Conservation (phyloP, 345 rosid species). For the Gynandropsis gynandra region DNA sequence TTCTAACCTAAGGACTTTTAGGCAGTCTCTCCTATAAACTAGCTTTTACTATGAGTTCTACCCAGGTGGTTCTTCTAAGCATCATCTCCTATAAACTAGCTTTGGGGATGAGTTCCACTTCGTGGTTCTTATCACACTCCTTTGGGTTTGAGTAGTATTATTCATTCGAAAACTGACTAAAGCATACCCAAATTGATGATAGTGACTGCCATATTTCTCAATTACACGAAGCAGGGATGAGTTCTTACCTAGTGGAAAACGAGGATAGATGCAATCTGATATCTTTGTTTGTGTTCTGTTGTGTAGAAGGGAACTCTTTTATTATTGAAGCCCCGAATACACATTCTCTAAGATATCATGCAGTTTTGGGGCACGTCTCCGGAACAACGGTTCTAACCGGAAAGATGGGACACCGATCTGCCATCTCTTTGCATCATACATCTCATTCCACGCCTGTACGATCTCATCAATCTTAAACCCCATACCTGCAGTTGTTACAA, state of each 20-base stretch:
- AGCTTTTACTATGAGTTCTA: too few relatives aligned
- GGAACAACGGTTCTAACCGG: slow-evolving; percentile 91
- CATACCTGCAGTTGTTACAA: slow-evolving; percentile 39
- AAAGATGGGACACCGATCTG: slow-evolving; percentile 87
- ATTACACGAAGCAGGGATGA: slow-evolving; percentile 2
- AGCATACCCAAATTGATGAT: neutral
- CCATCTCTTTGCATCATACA: slow-evolving; percentile 98
- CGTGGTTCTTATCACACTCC: too few relatives aligned
- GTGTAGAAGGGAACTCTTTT: slow-evolving; percentile 10
- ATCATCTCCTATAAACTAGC: too few relatives aligned
- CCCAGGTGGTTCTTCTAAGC: too few relatives aligned
- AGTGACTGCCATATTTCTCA: neutral
- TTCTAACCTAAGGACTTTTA: too few relatives aligned
- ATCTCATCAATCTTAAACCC: slow-evolving; percentile 97
- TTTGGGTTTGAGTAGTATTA: neutral
- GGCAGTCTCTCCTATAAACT: too few relatives aligned
- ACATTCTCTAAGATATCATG: slow-evolving; percentile 70
- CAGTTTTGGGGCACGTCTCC: slow-evolving; percentile 74
- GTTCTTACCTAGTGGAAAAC: slow-evolving; percentile 21
- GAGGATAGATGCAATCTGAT: slow-evolving; percentile 12
- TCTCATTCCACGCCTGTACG: slow-evolving; percentile 98
- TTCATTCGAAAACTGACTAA: slow-evolving; percentile 1
- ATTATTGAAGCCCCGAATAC: slow-evolving; percentile 22
- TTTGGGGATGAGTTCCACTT: too few relatives aligned
- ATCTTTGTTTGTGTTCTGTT: neutral